These are phyloP conservation scores for Cyathus striatus DNA, from an alignment of 768 basidiomycete genomes.

Conservation along the genomic window DNA sequence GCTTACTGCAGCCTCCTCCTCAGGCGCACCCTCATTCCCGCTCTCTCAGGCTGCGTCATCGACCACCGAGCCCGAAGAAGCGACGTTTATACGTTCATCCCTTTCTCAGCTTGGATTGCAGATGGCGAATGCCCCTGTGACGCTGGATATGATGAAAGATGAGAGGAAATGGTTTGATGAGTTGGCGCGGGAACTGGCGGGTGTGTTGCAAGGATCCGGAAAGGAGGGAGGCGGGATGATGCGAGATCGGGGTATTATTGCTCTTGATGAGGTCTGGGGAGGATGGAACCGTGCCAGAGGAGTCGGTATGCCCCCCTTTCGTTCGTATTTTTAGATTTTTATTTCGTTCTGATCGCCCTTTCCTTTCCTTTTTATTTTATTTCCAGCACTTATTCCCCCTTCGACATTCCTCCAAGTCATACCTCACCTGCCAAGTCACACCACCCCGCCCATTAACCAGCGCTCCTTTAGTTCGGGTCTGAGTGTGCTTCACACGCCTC, in stretches of 20 bases:
- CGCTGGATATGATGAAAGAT: constrained; percentile 82
- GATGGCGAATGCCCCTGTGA: constrained; percentile 74
- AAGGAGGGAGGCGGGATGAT: constrained; percentile 53
- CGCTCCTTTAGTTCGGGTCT: constrained; percentile 74
- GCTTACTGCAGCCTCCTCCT: constrained; percentile 38
- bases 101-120: constrained; percentile 87
- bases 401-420: constrained; percentile 76
- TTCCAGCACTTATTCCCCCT: constrained; percentile 82
- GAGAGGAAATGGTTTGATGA: constrained; percentile 76
- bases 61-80: constrained; percentile 69
- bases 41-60: constrained; percentile 9
- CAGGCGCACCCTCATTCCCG: constrained; percentile 4
- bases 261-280: constrained; percentile 91
- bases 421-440: constrained; percentile 60
- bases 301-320: constrained; percentile 53
- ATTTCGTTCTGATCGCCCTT: background rate
- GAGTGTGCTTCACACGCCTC: constrained; percentile 79
- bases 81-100: constrained; percentile 82
- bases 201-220: constrained; percentile 51
- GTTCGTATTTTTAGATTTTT: constrained; percentile 1
- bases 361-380: constrained; percentile 2
- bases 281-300: constrained; percentile 93
- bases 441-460: constrained; percentile 59
- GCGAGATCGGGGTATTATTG: constrained; percentile 75
- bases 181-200: constrained; percentile 77